Evolutionary conservation across 2,329 filamentous ascomycete genomes (phyloP).

Genomic region (Hymenoscyphus albidus): DNA sequence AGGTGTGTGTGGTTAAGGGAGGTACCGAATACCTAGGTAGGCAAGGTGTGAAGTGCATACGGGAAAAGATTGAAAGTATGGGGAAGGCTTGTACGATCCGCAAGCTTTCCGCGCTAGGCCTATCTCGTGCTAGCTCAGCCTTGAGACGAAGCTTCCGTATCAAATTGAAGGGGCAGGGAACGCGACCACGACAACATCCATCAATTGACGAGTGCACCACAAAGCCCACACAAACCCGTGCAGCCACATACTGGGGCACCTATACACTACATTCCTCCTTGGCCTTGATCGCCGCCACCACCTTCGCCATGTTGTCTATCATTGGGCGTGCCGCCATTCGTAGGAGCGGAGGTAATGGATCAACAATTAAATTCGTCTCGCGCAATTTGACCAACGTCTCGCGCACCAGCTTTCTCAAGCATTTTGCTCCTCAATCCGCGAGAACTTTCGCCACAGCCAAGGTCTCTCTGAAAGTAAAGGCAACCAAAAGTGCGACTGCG

Average conservation of each 20-base stretch:
- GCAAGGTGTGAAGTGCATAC: too few species aligned
- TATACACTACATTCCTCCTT: neutral
- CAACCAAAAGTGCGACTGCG: constrained; percentile 15
- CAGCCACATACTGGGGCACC: neutral
- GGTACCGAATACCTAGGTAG: too few species aligned
- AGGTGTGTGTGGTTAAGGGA: too few species aligned
- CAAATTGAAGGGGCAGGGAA: constrained; percentile 5
- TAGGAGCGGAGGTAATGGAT: constrained; percentile 26
- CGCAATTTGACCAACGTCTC: neutral
- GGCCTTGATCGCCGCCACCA: neutral
- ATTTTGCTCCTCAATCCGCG: constrained; percentile 8
- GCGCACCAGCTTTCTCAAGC: neutral
- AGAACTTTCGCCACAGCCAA: constrained; percentile 29
- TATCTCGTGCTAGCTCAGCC: neutral
- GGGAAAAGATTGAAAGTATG: too few species aligned
- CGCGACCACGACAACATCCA: neutral
- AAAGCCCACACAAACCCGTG: neutral
- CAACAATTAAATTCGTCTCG: constrained; percentile 25
- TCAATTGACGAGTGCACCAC: neutral
- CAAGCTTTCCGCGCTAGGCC: too few species aligned
- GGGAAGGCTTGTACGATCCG: too few species aligned
- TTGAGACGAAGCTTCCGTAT: neutral
- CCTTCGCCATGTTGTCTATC: constrained; percentile 32
- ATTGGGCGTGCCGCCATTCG: constrained; percentile 33
- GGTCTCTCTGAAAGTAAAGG: neutral